A percentile compares a stretch with the other conserved stretches of the same genome.
phyloP scores from a whole-genome alignment of 768 basidiomycete genomes.

The Lanmaoa pseudosensibilis region DNA sequence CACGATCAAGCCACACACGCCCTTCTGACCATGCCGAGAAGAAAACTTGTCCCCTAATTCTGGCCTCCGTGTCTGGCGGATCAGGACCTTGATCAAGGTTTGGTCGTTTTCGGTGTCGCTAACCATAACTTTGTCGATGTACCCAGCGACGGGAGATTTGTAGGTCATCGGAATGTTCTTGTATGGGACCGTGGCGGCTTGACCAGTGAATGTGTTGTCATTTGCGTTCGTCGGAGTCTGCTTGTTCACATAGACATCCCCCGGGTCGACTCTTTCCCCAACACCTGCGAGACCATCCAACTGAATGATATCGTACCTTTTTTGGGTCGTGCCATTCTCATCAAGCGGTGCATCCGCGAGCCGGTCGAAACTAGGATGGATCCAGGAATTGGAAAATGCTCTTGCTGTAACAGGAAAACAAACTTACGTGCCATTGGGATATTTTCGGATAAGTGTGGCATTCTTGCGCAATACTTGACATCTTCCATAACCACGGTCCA shows the following conservation, averaged over 20 bases:
- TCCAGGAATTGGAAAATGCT: conserved; percentile 8
- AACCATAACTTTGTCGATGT: conserved; percentile 97
- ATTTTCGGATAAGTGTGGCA: conserved; percentile 89
- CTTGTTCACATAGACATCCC: conserved; percentile 95
- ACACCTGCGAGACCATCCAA: conserved; percentile 92
- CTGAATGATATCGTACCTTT: conserved; percentile 90
- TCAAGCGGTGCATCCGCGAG: conserved; percentile 89
- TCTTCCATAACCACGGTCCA: conserved; percentile 96
- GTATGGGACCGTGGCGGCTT: conserved; percentile 81
- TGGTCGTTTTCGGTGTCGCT: conserved; percentile 97
- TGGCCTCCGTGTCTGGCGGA: conserved; percentile 93
- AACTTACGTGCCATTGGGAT: conserved; percentile 94
- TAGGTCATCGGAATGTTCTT: conserved; percentile 91
- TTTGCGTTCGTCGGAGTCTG: conserved; percentile 95
- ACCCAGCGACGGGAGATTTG: conserved; percentile 89
- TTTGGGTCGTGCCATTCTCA: conserved; percentile 74
- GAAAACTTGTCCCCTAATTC: conserved; percentile 99
- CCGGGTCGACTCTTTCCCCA: conserved; percentile 90
- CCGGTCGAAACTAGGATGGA: conserved; percentile 72
- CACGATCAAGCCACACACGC: conserved; percentile 97
- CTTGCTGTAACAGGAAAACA: conserved; percentile 11
- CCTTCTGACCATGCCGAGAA: conserved; percentile 96
- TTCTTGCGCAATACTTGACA: conserved; percentile 98
- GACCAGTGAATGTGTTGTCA: conserved; percentile 84
- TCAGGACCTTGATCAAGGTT: conserved; percentile 93